A percentile compares a stretch with the other conserved stretches of the same genome.
Evolutionary conservation across 257 asterid species (phyloP).

Genomic region (Gentiana macrophylla): DNA sequence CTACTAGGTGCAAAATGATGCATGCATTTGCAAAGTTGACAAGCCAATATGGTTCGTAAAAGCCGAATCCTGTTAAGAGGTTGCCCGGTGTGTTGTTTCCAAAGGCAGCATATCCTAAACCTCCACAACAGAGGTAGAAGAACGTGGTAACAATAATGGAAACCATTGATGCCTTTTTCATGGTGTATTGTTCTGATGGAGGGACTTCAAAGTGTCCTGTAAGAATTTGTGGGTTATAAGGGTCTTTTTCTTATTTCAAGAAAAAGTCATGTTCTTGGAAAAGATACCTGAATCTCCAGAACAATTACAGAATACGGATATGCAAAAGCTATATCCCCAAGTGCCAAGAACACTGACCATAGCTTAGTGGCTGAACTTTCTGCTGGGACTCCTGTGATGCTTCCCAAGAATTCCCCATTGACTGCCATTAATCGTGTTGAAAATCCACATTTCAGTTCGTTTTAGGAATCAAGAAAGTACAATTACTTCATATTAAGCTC

Average conservation of each 20-base stretch:
- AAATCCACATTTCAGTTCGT: too few species aligned
- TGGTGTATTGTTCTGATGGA: constrained; percentile 52
- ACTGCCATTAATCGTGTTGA: constrained; percentile 20
- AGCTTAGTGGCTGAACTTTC: constrained; percentile 29
- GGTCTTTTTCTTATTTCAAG: too few species aligned
- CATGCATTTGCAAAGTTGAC: constrained; percentile 61
- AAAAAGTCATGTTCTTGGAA: too few species aligned
- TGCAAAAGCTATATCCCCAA: constrained; percentile 74
- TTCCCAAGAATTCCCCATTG: constrained; percentile 56
- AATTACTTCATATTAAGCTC: too few species aligned
- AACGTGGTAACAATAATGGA: constrained; percentile 35
- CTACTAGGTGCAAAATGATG: constrained; percentile 47
- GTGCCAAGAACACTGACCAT: constrained; percentile 52
- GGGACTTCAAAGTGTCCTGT: constrained; percentile 61
- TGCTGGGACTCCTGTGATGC: constrained; percentile 50
- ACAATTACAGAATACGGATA: constrained; percentile 56
- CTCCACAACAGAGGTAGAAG: constrained; percentile 51
- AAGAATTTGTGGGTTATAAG: not conserved
- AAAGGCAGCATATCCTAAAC: constrained; percentile 71
- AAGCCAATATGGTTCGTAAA: constrained; percentile 71
- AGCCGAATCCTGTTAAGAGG: constrained; percentile 65
- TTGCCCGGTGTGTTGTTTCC: constrained; percentile 60
- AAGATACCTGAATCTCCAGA: constrained; percentile 58
- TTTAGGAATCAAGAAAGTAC: too few species aligned
- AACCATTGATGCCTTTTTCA: constrained; percentile 47